phyloP scores from a whole-genome alignment of 75 land plant species.

The Isoetes taiwanensis region DNA sequence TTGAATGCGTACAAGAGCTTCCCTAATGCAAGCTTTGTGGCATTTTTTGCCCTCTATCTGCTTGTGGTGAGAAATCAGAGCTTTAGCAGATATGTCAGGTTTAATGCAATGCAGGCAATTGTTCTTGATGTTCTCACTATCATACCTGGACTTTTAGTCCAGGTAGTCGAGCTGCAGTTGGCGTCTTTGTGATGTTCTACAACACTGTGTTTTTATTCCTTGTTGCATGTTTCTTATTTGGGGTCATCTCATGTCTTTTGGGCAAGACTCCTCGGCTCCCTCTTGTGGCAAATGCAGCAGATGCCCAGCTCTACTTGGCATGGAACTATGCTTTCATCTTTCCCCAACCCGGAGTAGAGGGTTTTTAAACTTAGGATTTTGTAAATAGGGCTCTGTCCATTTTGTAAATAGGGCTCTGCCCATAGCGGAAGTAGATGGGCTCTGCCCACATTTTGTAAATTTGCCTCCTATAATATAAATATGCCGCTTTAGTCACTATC shows the following conservation, averaged over 20 bases:
- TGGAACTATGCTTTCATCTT: no score
- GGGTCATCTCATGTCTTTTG: conserved; percentile 42
- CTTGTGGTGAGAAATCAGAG: conserved; percentile 60
- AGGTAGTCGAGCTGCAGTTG: conserved; percentile 32
- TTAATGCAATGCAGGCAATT: conserved; percentile 92
- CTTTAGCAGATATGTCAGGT: conserved; percentile 58
- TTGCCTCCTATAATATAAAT: no score
- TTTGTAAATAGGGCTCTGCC: no score
- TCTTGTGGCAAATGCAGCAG: conserved; percentile 68
- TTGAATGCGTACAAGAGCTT: conserved; percentile 40
- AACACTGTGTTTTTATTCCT: conserved; percentile 40
- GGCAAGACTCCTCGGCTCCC: conserved; percentile 85
- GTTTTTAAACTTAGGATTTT: no score
- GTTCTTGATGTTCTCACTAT: conserved; percentile 69
- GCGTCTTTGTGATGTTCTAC: conserved; percentile 38
- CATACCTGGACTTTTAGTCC: conserved; percentile 51
- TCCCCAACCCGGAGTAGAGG: no score
- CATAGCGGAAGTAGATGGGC: no score
- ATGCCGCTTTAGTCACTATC: no score
- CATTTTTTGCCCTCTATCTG: conserved; percentile 79
- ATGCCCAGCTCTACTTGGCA: conserved; percentile 55
- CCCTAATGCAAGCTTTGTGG: conserved; percentile 65
- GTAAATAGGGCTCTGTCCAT: no score
- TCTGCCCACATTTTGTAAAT: no score
- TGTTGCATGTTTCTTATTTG: conserved; percentile 44